A percentile compares a stretch with the other conserved stretches of the same genome.
phyloP scores from a whole-genome alignment of 129 eudicot species.

The Lactuca sativa region DNA sequence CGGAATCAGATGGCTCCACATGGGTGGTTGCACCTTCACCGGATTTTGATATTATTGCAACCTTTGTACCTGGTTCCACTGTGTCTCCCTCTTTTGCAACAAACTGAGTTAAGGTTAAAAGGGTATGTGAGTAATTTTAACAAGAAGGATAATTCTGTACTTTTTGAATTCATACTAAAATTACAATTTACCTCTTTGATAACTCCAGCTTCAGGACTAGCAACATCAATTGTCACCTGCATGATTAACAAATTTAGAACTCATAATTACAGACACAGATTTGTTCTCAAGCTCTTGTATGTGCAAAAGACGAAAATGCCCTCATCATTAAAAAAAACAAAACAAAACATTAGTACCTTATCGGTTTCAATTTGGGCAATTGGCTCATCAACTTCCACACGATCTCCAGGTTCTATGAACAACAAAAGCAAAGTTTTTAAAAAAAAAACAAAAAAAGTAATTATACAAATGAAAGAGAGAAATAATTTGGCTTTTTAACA shows the following conservation, averaged over 20 bases:
- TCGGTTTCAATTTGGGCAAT: conserved; percentile 75
- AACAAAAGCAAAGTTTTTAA: conserved; percentile 9
- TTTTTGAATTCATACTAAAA: neutral
- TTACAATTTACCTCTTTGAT: conserved; percentile 46
- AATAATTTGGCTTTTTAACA: conserved; percentile 36
- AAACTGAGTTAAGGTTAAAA: conserved; percentile 31
- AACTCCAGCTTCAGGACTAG: conserved; percentile 66
- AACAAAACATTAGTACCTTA: conserved; percentile 39
- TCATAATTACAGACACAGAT: neutral
- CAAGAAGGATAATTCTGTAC: too few relatives aligned
- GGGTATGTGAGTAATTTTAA: neutral
- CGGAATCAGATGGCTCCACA: conserved; percentile 62
- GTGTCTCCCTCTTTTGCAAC: conserved; percentile 71
- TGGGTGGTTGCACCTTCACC: conserved; percentile 49
- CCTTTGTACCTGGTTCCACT: conserved; percentile 56
- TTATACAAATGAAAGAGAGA: neutral
- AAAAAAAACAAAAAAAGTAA: neutral
- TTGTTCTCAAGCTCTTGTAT: too few relatives aligned
- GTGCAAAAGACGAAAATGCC: neutral
- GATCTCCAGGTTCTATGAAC: conserved; percentile 64
- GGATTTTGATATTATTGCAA: conserved; percentile 59
- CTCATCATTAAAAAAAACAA: neutral
- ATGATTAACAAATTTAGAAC: conserved; percentile 23
- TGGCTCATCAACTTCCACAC: conserved; percentile 60
- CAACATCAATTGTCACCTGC: conserved; percentile 72